Base-by-base conservation (phyloP, 139 green algal genomes). In the Coelastrella sp. region DNA sequence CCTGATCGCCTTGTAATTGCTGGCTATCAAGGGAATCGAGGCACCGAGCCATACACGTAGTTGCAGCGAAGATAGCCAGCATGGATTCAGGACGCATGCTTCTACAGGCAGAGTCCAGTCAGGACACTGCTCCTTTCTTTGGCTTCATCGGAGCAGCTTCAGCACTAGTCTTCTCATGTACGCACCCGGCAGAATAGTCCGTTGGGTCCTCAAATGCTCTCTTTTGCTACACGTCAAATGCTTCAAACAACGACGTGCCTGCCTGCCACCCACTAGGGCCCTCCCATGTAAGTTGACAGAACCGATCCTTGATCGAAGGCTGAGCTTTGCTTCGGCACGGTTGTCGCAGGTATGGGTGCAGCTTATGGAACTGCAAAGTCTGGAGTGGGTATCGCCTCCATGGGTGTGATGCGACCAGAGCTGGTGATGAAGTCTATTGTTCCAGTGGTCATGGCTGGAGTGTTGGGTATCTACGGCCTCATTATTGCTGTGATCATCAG, bases 351-450 rank as follows among this genome's bases (percentile, higher is more conserved):
- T 92, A 98, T 99, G 91, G 97, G 97, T 30, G 95, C 97, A 5
- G 97, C 97, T 9, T 99, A 99, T 89, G 97, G 97, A 37, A 99
- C 97, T 5, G 97, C 97, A 53, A 99, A 99, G 93, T 95, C 91
- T 17, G 98, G 98, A 32, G 98, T 99, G 2, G 98, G 98, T 38
- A 98, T 99, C 82, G 97, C 98, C 0, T 97, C 96, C 63, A 99
- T 99, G 98, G 98, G 98, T 85, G 98, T 99, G 15, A 98, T 99
- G 96, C 91, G 98, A 38, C 98, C 98, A 6, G 98, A 99, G 91
- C 93, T 99, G 83, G 98, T 99, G 38, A 99, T 99, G 97, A 99
- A 99, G 94, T 98, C 95, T 72, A 99, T 99, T 81, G 93, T 99
- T 15, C 97, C 98, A 30, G 94, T 99, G 53, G 96, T 99, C 88